Base-by-base conservation (phyloP, 2,329 filamentous ascomycete genomes). In the Metarhizium robertsii region DNA sequence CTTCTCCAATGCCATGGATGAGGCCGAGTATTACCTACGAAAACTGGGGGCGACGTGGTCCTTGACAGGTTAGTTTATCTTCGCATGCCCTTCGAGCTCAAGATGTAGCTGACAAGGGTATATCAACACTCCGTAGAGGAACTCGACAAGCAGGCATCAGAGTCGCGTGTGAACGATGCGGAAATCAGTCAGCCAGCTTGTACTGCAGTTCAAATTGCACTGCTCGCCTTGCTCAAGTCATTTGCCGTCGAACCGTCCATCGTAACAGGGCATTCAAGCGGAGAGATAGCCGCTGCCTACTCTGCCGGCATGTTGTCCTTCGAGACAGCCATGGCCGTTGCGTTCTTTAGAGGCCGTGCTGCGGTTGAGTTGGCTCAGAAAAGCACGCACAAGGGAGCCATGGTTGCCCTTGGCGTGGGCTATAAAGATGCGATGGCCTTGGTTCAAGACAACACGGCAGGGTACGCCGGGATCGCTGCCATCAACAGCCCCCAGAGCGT, bases 131-230 rank as follows among this genome's bases (percentile, higher is more conserved):
- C 20, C 20, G 20, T 25, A 25, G 63, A 66, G 6, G 67, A 69
- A 57, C 61, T 71, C 2, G 29, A 34, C 6, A 57, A 62, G 16
- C 53, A 53, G 1, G 52, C 53, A 13, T 57, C 53, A 1, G 18
- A 40, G 11, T 56, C 57, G 16, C 48, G 50, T 18, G 36, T 60
- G 10, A 29, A 51, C 6, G 55, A 59, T 14, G 58, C 62, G 5
- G 57, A 58, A 45, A 58, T 62, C 46, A 58, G 57, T 1, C 70
- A 74, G 53, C 66, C 72, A 8, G 53, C 67, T 2, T 73, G 69
- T 53, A 73, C 71, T 13, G 67, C 68, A 1, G 34, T 74, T 5
- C 73, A 74, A 55, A 56, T 75, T n/a, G 71, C 59, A 29, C 55
- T 74, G 1, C 61, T 72, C 0, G 59, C 64, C n/a, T 58, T 73